Conservation (phyloP, 768 basidiomycete genomes). For the Calvatia gigantea region DNA sequence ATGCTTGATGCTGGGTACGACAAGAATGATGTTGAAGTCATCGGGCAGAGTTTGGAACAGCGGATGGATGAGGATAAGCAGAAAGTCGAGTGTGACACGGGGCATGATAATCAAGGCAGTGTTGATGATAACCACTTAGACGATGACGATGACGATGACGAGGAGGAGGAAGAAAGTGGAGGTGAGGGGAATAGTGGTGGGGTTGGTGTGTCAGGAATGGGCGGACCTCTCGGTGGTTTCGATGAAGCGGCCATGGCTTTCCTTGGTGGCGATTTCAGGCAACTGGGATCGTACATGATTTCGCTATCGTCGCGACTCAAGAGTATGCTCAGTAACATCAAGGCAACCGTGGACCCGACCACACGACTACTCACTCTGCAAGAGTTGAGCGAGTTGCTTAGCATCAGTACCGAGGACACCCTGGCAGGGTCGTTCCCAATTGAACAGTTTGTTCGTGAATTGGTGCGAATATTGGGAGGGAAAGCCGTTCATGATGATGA, state of each 20-base stretch:
- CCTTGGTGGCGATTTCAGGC: conserved; percentile 79
- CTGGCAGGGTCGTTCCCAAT: conserved; percentile 94
- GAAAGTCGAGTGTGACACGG: conserved; percentile 20
- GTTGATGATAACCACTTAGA: conserved; percentile 40
- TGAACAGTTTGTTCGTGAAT: conserved; percentile 86
- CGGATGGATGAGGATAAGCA: conserved; percentile 33
- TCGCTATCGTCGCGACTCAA: conserved; percentile 86
- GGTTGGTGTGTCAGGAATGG: conserved; percentile 33
- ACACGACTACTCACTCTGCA: conserved; percentile 87
- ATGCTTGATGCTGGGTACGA: conserved; percentile 68
- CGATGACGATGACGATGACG: conserved; percentile 43
- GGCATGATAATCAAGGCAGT: conserved; percentile 24
- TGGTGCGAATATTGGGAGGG: conserved; percentile 87
- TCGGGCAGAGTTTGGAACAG: conserved; percentile 41
- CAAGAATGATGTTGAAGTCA: conserved; percentile 41
- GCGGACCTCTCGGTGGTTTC: conserved; percentile 47
- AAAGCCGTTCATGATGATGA: conserved; percentile 70
- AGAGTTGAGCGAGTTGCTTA: conserved; percentile 91
- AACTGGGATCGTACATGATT: conserved; percentile 90
- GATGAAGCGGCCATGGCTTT: conserved; percentile 78
- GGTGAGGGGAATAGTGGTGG: conserved; percentile 37
- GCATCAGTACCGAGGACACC: conserved; percentile 97
- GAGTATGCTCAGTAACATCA: conserved; percentile 87
- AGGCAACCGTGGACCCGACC: conserved; percentile 76
- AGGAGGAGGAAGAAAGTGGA: conserved; percentile 36